Evolutionary conservation across 257 asterid genomes (phyloP).

Genomic region (Knoxia roxburghii): DNA sequence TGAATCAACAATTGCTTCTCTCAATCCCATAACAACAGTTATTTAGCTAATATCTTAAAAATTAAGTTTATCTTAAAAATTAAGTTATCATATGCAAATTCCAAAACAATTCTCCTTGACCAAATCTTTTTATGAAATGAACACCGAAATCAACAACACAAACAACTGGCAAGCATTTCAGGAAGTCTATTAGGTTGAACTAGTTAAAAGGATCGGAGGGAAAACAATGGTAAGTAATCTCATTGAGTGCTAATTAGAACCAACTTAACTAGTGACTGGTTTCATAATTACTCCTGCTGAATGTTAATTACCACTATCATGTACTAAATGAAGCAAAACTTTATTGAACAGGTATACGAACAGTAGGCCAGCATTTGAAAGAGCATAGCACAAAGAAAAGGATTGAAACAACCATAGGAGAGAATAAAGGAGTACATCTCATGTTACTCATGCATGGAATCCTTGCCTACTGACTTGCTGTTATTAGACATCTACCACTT

Average conservation of each 20-base stretch:
- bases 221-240: not conserved
- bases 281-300: not conserved
- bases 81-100: not conserved
- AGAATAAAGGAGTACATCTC: no score
- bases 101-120: not conserved
- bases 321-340: not conserved
- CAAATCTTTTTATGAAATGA: not conserved
- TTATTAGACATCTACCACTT: not conserved
- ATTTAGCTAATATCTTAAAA: not conserved
- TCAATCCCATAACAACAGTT: not conserved
- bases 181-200: not conserved
- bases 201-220: not conserved
- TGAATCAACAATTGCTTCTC: not conserved
- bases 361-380: no score
- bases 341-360: no score
- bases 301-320: not conserved
- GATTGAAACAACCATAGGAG: no score
- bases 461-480: no score
- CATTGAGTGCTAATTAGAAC: not conserved
- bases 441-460: no score
- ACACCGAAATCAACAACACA: not conserved
- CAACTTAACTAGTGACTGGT: not conserved
- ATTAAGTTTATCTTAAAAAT: not conserved
- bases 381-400: no score
- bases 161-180: not conserved